Evolutionary conservation across 2,329 filamentous ascomycete species (phyloP), one percentile per base, ranked within the genome.

Genomic region (Talaromyces sp.): DNA sequence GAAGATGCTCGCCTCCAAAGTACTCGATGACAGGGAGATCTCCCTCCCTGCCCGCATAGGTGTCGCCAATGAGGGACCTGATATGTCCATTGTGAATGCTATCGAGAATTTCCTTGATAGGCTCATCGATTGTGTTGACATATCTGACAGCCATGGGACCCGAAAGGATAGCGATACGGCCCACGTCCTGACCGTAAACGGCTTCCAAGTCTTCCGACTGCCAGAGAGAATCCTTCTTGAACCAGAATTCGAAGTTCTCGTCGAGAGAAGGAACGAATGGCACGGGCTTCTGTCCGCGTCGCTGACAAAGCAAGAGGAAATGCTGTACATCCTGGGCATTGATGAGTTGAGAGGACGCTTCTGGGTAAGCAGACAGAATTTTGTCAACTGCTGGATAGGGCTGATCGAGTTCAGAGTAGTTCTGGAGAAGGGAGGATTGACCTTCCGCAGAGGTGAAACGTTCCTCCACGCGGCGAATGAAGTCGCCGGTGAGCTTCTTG

Each of bases 151-250:
- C 90, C 80, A 93, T 92, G 5, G 95, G 95, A 18, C 95, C 96
- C 76, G 99, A 95, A 40, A 99, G 82, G 73, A 99, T 97, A 81
- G 93, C 97, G 50, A 93, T 96, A 73, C 96, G 87, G 67, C 92
- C 93, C 64, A 99, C 95, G 74, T 99, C 96, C 78, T 98, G 95
- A 69, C 84, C 93, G 65, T 97, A 93, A 63, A 99, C 93, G 60
- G 95, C 95, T 72, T 96, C 93, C 11, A 99, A 83, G 72, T 99
- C 95, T 79, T 99, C 95, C 0, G 95, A 98, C 79, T 99, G 95
- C 95, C 95, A 99, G 7, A 99, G 85, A 1, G 95, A 99, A 77
- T 99, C 95, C 82, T 99, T 99, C 87, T 99, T 99, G 88, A 99
- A 99, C 82, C 92, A 99, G 80, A 96, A 96, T 75, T 99, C 95